phyloP scores from a whole-genome alignment of 208 protist species.

The Crithidia thermophila region DNA sequence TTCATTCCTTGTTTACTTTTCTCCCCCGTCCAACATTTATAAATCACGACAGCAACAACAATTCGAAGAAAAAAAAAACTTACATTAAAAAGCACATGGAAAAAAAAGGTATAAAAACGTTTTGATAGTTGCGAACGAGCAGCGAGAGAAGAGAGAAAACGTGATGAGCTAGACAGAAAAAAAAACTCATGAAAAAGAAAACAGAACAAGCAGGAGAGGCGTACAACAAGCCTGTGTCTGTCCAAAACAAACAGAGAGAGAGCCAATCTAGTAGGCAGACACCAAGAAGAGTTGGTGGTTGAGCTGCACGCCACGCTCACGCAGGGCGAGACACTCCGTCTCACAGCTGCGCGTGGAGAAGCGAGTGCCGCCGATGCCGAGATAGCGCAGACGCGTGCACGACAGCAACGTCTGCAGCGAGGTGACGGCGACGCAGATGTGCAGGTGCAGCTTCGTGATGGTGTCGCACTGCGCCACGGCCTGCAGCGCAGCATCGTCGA shows the following conservation, averaged over 20 bases:
- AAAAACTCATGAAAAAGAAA: no score
- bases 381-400: slow-evolving; percentile 16
- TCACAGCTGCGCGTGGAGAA: slow-evolving; percentile 14
- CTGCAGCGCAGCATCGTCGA: slow-evolving; percentile 19
- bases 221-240: no score
- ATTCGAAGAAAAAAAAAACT: no score
- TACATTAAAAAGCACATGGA: no score
- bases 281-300: slow-evolving; percentile 28
- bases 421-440: slow-evolving; percentile 26
- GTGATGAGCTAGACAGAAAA: no score
- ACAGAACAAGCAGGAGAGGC: background rate
- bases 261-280: slow-evolving; percentile 15
- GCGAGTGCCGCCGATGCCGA: slow-evolving; percentile 32
- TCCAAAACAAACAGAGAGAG: background rate
- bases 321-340: slow-evolving; percentile 8
- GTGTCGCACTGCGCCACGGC: slow-evolving; percentile 19
- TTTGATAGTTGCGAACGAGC: no score
- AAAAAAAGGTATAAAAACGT: no score
- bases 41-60: no score
- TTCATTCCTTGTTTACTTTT: no score
- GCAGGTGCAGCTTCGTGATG: slow-evolving; percentile 26
- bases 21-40: no score
- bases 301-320: slow-evolving; percentile 28
- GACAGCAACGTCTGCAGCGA: slow-evolving; percentile 12
- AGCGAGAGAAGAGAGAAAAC: no score